These are phyloP conservation scores for Fragosphaeria purpurea DNA, from an alignment of 2,329 filamentous ascomycete species.

Conservation along the genomic window DNA sequence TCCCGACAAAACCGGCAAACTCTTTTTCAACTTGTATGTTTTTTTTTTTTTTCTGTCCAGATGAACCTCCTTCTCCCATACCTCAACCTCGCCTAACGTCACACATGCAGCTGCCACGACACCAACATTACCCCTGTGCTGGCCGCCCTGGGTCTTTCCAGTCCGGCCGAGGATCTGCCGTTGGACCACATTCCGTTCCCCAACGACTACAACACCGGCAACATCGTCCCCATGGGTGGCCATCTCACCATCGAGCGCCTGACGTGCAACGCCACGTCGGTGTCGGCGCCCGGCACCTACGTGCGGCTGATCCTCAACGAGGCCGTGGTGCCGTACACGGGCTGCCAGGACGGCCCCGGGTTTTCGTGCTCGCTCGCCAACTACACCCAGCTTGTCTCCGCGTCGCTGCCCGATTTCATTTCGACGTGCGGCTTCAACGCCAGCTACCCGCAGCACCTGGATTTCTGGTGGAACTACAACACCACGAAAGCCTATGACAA, in stretches of 20 bases:
- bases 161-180: constrained; percentile 26
- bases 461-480: constrained; percentile 13
- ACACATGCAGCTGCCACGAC: constrained; percentile 5
- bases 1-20: constrained; percentile 1
- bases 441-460: constrained; percentile 10
- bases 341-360: constrained; percentile 45
- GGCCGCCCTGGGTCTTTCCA: constrained; percentile 7
- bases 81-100: too few species aligned
- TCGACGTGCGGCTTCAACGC: constrained; percentile 8
- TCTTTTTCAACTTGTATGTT: constrained; percentile 7
- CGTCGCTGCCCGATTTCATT: constrained; percentile 8
- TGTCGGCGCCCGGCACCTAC: constrained; percentile 23
- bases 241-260: constrained; percentile 56
- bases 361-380: constrained; percentile 37
- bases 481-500: constrained; percentile 6
- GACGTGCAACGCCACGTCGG: constrained; percentile 30
- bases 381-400: constrained; percentile 33
- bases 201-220: constrained; percentile 6
- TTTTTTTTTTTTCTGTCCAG: too few species aligned
- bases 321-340: constrained; percentile 48
- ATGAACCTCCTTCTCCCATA: too few species aligned
- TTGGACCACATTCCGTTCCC: constrained; percentile 31
- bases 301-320: constrained; percentile 53
- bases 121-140: constrained; percentile 12
- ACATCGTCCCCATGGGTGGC: constrained; percentile 53